Evolutionary conservation across 768 basidiomycete species (phyloP).

Genomic region (Crassisporium funariophilum): DNA sequence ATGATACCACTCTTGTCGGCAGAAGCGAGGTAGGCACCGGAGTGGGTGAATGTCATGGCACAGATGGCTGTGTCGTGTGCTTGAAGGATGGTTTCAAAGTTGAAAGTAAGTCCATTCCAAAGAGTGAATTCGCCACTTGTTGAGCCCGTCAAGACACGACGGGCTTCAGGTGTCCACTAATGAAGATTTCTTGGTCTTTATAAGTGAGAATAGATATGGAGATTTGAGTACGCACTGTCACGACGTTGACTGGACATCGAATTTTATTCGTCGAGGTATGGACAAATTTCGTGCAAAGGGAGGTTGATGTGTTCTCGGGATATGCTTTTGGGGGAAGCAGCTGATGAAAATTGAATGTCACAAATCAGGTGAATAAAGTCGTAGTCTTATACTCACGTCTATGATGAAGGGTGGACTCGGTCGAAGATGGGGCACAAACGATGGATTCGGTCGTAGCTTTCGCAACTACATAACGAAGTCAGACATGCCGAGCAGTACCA

Average conservation of each 20-base stretch:
- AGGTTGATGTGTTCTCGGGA: constrained; percentile 87
- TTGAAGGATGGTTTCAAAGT: constrained; percentile 99
- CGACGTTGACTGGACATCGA: constrained; percentile 94
- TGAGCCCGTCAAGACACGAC: constrained; percentile 91
- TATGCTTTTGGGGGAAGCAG: constrained; percentile 94
- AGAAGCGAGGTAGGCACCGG: constrained; percentile 90
- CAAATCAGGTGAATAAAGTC: constrained; percentile 18
- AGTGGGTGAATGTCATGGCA: constrained; percentile 86
- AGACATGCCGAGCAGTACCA: constrained; percentile 6
- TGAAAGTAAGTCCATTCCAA: constrained; percentile 99
- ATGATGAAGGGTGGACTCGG: constrained; percentile 88
- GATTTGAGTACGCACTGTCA: constrained; percentile 66
- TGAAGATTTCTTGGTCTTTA: constrained; percentile 6
- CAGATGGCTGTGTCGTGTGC: constrained; percentile 96
- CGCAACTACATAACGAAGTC: constrained; percentile 49
- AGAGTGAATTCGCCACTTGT: constrained; percentile 98
- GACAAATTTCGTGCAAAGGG: constrained; percentile 94
- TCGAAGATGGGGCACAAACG: constrained; percentile 75
- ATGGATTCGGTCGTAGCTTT: constrained; percentile 78
- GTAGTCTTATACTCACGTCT: constrained; percentile 60
- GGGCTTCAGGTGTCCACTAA: constrained; percentile 98
- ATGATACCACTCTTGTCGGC: constrained; percentile 93
- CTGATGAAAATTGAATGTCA: constrained; percentile 43
- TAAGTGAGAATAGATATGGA: not conserved
- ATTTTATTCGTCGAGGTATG: constrained; percentile 99